Base-by-base conservation (phyloP, 2,329 filamentous ascomycete genomes). In the Phyllosticta paracitricarpa region DNA sequence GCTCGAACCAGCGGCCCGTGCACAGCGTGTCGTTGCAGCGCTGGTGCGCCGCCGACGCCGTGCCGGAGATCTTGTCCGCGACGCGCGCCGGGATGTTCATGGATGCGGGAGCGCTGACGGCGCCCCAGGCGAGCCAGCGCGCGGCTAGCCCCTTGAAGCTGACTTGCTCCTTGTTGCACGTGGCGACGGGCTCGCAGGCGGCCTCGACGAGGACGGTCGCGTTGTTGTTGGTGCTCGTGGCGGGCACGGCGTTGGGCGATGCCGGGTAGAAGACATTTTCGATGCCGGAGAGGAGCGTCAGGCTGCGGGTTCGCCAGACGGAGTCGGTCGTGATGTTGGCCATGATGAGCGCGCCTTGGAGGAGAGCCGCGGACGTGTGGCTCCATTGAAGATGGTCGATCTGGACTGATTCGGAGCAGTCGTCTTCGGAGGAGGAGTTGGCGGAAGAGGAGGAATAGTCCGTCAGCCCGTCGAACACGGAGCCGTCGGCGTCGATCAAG, bases 131-230 rank as follows among this genome's bases (percentile, higher is more conserved):
- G 61, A 81, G 70, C 83, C 86, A 91, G 54, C 88, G 85, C 26
- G 83, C 75, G 26, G 90, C 77, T 71, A 89, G 91, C 10, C 86
- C 88, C 75, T 91, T 91, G 83, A 91, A 91, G 56, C 81, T 84
- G 68, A 82, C 81, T 75, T 91, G 87, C 71, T 91, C 88, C 64
- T 79, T 79, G 75, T 89, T 83, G 78, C 89, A 92, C 26, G 77
- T 78, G 61, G 76, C 74, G 62, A 73, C 73, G 7, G 72, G 68
- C 74, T 91, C 88, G 75, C 89, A 92, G 30, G 82, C 81, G 64
- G 79, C 78, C 74, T 91, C 88, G 67, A 79, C 82, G 70, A 89
- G 81, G 70, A 90, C 73, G 67, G 81, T 74, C 17, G 65, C n/a
- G 56, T 35, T 75, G 76, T 0, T 83, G 54, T 54, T 28, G 75